phyloP scores from a whole-genome alignment of 805 yeast genomes.

The Saturnispora bothae region DNA sequence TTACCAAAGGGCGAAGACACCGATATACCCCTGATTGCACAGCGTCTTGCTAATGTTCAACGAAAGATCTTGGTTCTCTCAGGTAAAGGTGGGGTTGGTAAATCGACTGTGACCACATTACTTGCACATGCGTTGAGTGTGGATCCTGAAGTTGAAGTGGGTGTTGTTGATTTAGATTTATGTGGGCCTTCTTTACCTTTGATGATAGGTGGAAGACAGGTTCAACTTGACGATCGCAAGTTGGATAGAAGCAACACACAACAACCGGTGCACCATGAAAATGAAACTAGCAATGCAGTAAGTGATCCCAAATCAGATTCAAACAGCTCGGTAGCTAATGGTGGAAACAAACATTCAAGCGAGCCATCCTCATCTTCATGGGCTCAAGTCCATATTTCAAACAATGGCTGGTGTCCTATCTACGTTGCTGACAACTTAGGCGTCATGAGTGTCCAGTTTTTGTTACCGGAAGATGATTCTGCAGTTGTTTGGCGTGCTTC shows the following conservation, averaged over 20 bases:
- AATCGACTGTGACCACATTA: conserved; percentile 92
- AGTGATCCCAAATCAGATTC: too few species aligned
- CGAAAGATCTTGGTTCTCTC: conserved; percentile 76
- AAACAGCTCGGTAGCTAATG: too few species aligned
- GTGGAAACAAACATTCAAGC: too few species aligned
- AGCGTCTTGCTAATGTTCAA: conserved; percentile 48
- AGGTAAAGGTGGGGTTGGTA: conserved; percentile 95
- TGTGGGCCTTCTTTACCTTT: conserved; percentile 96
- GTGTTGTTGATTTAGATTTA: conserved; percentile 94
- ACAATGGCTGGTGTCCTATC: conserved; percentile 93
- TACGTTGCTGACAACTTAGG: conserved; percentile 93
- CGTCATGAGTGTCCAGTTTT: conserved; percentile 87
- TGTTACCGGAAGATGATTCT: conserved; percentile 87
- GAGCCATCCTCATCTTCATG: too few species aligned
- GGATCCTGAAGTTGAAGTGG: conserved; percentile 71
- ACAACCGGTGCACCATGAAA: too few species aligned
- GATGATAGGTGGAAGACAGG: conserved; percentile 73
- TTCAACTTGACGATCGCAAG: too few species aligned
- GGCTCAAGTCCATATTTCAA: conserved; percentile 80
- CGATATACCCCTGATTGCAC: conserved; percentile 67
- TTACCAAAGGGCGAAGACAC: conserved; percentile 92
- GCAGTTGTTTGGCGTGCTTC: conserved; percentile 97
- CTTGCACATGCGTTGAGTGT: conserved; percentile 94
- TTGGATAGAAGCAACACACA: too few species aligned
- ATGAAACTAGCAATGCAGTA: too few species aligned